Percentiles rank a stretch among this genome's conserved stretches.
Conservation (phyloP, 768 basidiomycete genomes). For the Gymnopilus junonius region DNA sequence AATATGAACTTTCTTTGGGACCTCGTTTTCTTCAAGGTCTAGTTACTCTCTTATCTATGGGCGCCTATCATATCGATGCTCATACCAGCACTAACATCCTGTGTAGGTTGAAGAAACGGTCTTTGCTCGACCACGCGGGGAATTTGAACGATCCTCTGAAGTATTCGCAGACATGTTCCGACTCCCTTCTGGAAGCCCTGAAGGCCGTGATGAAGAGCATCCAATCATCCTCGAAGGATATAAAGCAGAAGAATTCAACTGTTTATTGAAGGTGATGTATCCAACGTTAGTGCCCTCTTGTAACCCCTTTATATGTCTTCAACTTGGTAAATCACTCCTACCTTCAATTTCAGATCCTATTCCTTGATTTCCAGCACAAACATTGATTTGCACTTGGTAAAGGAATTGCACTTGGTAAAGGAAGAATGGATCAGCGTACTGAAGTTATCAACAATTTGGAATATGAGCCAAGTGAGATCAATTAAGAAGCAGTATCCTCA, state of each 20-base stretch:
- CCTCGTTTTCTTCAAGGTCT: conserved; percentile 7
- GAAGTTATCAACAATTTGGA: conserved; percentile 15
- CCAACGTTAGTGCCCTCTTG: no score
- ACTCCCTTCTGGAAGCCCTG: background rate
- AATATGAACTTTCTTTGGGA: conserved; percentile 5
- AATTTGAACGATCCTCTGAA: conserved; percentile 11
- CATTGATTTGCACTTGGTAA: conserved; percentile 1
- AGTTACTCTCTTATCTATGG: background rate
- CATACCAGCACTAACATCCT: background rate
- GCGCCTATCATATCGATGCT: background rate
- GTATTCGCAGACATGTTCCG: conserved; percentile 16
- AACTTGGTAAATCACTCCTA: no score
- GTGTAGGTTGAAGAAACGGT: conserved; percentile 6
- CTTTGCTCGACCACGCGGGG: conserved; percentile 5
- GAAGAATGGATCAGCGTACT: conserved; percentile 14
- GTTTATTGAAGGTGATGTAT: conserved; percentile 13
- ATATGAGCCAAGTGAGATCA: conserved; percentile 6
- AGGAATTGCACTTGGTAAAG: conserved; percentile 7
- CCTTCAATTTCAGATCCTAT: conserved; percentile 3
- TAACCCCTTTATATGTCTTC: no score
- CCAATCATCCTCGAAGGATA: conserved; percentile 12
- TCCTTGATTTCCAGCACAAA: conserved; percentile 6
- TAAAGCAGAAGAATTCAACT: conserved; percentile 11
- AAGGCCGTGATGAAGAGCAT: conserved; percentile 9
- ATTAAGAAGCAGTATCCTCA: background rate